Evolutionary conservation across 1,284 basidiomycete species (phyloP).

Genomic region (Boletus albobrunnescens): DNA sequence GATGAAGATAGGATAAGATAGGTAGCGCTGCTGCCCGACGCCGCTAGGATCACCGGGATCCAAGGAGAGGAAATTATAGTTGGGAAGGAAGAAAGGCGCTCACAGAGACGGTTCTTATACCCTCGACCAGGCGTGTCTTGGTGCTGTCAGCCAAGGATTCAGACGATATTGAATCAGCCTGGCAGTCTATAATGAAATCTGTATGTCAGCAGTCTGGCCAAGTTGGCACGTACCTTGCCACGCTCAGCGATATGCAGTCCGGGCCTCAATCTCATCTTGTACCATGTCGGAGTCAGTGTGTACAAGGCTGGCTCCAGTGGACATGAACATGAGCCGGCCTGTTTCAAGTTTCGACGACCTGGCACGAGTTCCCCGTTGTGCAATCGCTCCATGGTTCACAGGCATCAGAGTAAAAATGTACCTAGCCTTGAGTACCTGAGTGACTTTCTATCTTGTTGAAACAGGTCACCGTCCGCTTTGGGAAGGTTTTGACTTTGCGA

Average conservation of each 20-base stretch:
- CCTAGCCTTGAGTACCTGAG: no score
- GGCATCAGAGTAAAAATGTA: no score
- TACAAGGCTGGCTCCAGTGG: no score
- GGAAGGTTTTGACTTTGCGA: slow-evolving; percentile 1
- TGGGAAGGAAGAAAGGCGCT: slow-evolving; percentile 3
- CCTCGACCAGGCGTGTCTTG: slow-evolving; percentile 11
- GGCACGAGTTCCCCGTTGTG: no score
- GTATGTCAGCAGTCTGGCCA: neutral
- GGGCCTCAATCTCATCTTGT: no score
- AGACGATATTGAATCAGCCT: slow-evolving; percentile 11
- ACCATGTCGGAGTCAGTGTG: no score
- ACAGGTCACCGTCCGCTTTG: no score
- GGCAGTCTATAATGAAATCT: slow-evolving; percentile 14
- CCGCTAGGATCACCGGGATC: slow-evolving; percentile 29
- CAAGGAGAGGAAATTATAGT: slow-evolving; percentile 6
- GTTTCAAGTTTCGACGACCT: no score
- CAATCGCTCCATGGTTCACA: no score
- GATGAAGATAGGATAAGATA: neutral
- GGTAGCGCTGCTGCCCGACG: slow-evolving; percentile 19
- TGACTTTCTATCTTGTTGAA: no score
- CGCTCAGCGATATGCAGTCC: neutral
- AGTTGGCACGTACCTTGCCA: neutral
- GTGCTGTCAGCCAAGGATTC: slow-evolving; percentile 19
- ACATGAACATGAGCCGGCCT: no score
- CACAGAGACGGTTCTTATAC: slow-evolving; percentile 22